phyloP scores from a whole-genome alignment of 208 protist species.

The Leptomonas seymouri region DNA sequence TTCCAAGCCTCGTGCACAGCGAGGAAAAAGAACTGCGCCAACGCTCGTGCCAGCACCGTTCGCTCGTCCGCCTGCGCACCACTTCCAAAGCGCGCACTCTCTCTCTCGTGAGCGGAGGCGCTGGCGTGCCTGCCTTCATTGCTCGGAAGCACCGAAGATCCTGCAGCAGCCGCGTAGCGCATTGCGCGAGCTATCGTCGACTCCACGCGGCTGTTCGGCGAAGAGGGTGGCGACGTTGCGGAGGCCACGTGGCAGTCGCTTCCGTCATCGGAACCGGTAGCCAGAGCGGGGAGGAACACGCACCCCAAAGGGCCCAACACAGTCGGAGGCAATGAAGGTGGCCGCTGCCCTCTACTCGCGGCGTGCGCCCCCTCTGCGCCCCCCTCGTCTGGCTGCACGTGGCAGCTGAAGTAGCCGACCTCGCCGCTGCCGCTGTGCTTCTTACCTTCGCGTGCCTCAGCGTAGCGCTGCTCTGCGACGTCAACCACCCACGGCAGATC shows the following conservation, averaged over 20 bases:
- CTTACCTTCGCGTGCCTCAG: slow-evolving; percentile 22
- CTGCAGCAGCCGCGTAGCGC: neutral
- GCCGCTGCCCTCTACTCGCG: neutral
- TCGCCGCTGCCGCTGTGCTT: slow-evolving; percentile 22
- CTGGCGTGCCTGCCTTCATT: neutral
- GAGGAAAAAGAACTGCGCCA: slow-evolving; percentile 28
- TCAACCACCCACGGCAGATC: slow-evolving; percentile 38
- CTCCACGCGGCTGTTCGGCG: neutral
- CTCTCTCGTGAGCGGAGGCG: neutral
- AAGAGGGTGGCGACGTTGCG: neutral
- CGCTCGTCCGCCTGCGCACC: slow-evolving; percentile 26
- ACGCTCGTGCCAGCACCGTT: slow-evolving; percentile 23
- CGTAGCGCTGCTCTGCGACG: slow-evolving; percentile 29
- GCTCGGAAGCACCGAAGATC: neutral
- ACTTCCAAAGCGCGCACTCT: neutral
- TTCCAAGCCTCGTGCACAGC: slow-evolving; percentile 43
- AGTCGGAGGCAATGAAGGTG: neutral
- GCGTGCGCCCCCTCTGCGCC: slow-evolving; percentile 6
- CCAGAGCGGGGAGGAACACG: slow-evolving; percentile 17
- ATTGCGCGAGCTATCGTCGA: slow-evolving; percentile 9
- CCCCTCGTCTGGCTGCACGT: slow-evolving; percentile 12
- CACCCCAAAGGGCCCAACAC: slow-evolving; percentile 13
- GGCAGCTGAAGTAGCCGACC: slow-evolving; percentile 22
- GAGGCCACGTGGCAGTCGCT: neutral
- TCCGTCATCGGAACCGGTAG: neutral